phyloP scores from a whole-genome alignment of 2,329 filamentous ascomycete genomes.

The Exophiala sideris region DNA sequence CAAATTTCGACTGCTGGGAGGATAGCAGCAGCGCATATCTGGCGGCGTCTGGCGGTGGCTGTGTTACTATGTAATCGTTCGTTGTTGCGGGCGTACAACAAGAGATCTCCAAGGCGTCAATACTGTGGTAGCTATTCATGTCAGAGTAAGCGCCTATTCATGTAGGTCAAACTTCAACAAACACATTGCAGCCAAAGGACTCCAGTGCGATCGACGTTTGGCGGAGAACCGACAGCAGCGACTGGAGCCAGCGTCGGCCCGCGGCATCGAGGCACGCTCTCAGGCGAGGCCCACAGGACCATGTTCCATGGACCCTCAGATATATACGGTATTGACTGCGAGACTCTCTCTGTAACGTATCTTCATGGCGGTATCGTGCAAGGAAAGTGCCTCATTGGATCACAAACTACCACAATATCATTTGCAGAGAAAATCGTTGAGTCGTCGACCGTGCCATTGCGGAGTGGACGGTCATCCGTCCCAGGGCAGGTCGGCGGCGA shows the following conservation, averaged over 20 bases:
- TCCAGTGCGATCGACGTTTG: neutral
- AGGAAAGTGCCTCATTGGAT: neutral
- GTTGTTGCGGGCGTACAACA: too few relatives aligned
- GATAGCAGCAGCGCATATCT: too few relatives aligned
- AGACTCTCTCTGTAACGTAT: neutral
- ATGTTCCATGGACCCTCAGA: neutral
- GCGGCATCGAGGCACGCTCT: neutral
- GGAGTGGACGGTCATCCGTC: neutral
- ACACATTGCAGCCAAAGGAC: neutral
- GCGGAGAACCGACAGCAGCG: neutral
- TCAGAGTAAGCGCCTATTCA: neutral
- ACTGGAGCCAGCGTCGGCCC: constrained; percentile 4
- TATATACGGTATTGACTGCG: neutral
- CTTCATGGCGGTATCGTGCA: neutral
- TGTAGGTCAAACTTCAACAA: neutral
- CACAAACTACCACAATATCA: neutral
- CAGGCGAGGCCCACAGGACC: neutral
- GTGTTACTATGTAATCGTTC: too few relatives aligned
- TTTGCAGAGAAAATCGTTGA: neutral
- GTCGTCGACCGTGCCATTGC: neutral
- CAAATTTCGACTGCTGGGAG: too few relatives aligned
- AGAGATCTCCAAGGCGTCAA: too few relatives aligned
- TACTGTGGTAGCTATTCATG: too few relatives aligned
- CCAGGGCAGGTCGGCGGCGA: neutral
- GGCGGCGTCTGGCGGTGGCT: too few relatives aligned